Percentiles rank a stretch among this genome's conserved stretches.
These are phyloP conservation scores for Pulveroboletus sp. DNA, from an alignment of 768 basidiomycete species.

Conservation along the genomic window DNA sequence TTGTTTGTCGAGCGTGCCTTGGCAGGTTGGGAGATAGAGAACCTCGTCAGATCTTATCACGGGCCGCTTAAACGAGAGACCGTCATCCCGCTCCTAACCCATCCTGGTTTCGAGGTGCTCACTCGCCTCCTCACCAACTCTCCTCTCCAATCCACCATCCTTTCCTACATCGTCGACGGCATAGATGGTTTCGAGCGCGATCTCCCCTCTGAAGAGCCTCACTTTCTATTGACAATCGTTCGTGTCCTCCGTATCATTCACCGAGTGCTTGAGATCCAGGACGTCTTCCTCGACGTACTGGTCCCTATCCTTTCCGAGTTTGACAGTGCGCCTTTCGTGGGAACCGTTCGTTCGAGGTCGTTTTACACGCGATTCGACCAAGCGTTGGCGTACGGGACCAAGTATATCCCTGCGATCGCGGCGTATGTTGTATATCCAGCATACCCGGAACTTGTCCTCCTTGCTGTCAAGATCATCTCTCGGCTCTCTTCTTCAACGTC, in stretches of 20 bases:
- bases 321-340: conserved; percentile 50
- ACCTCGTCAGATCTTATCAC: conserved; percentile 46
- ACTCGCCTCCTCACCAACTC: conserved; percentile 71
- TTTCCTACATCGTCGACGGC: conserved; percentile 79
- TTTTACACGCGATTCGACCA: conserved; percentile 74
- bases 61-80: conserved; percentile 45
- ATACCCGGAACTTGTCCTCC: conserved; percentile 67
- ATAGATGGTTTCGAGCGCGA: conserved; percentile 71
- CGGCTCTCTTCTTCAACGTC: conserved; percentile 61
- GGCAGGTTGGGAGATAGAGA: conserved; percentile 76
- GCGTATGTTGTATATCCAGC: conserved; percentile 67
- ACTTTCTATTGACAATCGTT: conserved; percentile 69
- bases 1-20: conserved; percentile 82
- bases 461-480: conserved; percentile 74
- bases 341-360: conserved; percentile 56
- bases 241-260: conserved; percentile 79
- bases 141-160: conserved; percentile 64
- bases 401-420: conserved; percentile 76
- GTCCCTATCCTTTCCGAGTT: conserved; percentile 71
- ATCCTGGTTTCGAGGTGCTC: conserved; percentile 88
- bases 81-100: conserved; percentile 54
- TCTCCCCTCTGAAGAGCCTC: conserved; percentile 62
- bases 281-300: conserved; percentile 84
- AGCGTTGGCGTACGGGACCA: conserved; percentile 61
- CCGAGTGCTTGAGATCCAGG: conserved; percentile 80